These are phyloP conservation scores for Leishmania tarentolae DNA, from an alignment of 208 protist genomes.

Conservation along the genomic window DNA sequence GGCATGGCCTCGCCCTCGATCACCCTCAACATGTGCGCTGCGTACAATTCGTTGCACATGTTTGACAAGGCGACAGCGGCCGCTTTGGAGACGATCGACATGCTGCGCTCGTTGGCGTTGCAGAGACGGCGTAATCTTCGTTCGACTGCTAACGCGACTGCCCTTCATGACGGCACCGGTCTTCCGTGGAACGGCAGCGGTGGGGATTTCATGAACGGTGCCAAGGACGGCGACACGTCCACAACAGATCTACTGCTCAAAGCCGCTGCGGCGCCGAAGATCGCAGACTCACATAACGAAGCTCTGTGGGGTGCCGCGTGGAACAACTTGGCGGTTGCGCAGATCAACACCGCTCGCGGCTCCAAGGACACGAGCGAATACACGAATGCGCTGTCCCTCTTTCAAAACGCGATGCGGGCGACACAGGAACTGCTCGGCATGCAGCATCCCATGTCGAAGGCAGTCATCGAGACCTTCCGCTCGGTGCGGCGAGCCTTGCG, in stretches of 20 bases:
- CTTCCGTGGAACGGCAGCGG: neutral
- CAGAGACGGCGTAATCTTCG: slow-evolving; percentile 48
- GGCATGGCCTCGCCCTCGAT: slow-evolving; percentile 74
- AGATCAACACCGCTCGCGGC: slow-evolving; percentile 77
- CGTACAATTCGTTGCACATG: slow-evolving; percentile 83
- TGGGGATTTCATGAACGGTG: neutral
- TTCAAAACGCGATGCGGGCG: slow-evolving; percentile 87
- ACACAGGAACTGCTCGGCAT: slow-evolving; percentile 78
- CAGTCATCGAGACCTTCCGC: slow-evolving; percentile 72
- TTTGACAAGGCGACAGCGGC: slow-evolving; percentile 87
- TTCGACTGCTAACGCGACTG: slow-evolving; percentile 10
- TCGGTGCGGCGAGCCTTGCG: slow-evolving; percentile 62
- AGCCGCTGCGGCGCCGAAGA: slow-evolving; percentile 39
- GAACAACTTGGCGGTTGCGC: slow-evolving; percentile 87
- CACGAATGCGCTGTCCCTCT: slow-evolving; percentile 67
- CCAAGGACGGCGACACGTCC: slow-evolving; percentile 26
- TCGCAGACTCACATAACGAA: slow-evolving; percentile 74
- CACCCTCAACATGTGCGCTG: slow-evolving; percentile 84
- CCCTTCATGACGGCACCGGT: neutral
- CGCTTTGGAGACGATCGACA: slow-evolving; percentile 85
- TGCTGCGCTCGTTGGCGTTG: slow-evolving; percentile 73
- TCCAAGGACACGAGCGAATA: slow-evolving; percentile 62
- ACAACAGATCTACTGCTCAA: slow-evolving; percentile 32
- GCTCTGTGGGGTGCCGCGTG: slow-evolving; percentile 89
- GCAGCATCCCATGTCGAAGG: slow-evolving; percentile 81